Evolutionary conservation across 2,329 filamentous ascomycete genomes (phyloP).

Genomic region (Ophiocordyceps camponoti-leonardi): DNA sequence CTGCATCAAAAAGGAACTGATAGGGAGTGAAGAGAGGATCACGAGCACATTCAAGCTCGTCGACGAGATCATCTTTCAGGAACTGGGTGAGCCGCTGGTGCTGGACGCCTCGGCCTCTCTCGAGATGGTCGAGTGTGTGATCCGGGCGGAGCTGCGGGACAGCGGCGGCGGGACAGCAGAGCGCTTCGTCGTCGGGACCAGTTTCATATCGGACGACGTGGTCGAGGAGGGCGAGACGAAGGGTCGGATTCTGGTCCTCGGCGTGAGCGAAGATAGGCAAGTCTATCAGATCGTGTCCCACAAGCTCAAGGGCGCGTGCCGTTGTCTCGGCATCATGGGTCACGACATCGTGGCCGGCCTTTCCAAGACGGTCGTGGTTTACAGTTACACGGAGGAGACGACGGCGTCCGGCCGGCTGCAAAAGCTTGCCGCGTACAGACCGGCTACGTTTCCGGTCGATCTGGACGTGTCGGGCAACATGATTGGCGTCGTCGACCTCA

Average conservation of each 20-base stretch:
- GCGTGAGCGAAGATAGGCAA: slow-evolving; percentile 57
- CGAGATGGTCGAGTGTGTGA: slow-evolving; percentile 74
- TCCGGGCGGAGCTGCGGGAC: slow-evolving; percentile 55
- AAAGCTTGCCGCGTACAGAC: slow-evolving; percentile 61
- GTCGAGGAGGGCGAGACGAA: slow-evolving; percentile 27
- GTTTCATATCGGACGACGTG: slow-evolving; percentile 47
- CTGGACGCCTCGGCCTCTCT: slow-evolving; percentile 29
- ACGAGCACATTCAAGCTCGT: slow-evolving; percentile 74
- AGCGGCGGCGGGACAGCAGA: slow-evolving; percentile 42
- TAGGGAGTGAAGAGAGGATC: slow-evolving; percentile 55
- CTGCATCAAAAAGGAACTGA: slow-evolving; percentile 60
- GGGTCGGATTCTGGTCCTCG: slow-evolving; percentile 72
- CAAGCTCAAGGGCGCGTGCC: slow-evolving; percentile 61
- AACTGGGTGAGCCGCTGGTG: slow-evolving; percentile 50
- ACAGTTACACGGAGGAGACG: slow-evolving; percentile 37
- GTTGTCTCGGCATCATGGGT: slow-evolving; percentile 57
- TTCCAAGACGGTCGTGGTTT: slow-evolving; percentile 65
- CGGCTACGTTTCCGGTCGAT: slow-evolving; percentile 70
- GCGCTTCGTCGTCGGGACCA: slow-evolving; percentile 82
- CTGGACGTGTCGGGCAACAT: slow-evolving; percentile 55
- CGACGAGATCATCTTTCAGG: slow-evolving; percentile 75
- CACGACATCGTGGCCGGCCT: slow-evolving; percentile 71
- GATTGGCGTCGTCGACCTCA: slow-evolving; percentile 78
- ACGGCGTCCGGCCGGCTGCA: slow-evolving; percentile 39
- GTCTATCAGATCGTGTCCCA: slow-evolving; percentile 56